These are phyloP conservation scores for Venturia oleaginea DNA, from an alignment of 2,329 filamentous ascomycete genomes.

Conservation along the genomic window DNA sequence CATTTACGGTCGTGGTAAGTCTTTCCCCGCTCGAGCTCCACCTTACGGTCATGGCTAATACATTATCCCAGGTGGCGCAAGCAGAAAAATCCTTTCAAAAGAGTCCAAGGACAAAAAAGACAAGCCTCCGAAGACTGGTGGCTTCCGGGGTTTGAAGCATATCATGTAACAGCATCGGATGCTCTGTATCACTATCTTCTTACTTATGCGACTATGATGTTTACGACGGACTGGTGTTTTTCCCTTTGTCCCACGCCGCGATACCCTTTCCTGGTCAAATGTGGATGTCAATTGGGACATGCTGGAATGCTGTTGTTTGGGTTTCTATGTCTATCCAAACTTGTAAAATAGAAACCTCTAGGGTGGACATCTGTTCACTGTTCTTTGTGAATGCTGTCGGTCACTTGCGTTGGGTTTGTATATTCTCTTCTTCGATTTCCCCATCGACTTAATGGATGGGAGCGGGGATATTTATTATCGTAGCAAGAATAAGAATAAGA, in stretches of 20 bases:
- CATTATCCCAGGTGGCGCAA: background rate
- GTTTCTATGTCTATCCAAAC: background rate
- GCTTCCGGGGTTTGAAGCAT: conserved; percentile 30
- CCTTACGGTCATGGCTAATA: background rate
- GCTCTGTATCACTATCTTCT: background rate
- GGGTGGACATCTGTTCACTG: too few species aligned
- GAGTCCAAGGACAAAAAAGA: conserved; percentile 28
- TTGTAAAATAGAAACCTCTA: background rate
- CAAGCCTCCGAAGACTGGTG: conserved; percentile 31
- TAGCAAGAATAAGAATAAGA: too few species aligned
- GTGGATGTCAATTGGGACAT: background rate
- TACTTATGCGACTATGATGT: background rate
- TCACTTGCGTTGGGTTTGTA: too few species aligned
- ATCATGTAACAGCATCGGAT: conserved; percentile 16
- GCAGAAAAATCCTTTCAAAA: conserved; percentile 15
- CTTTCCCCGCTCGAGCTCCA: background rate
- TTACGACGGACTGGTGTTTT: background rate
- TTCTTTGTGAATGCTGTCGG: too few species aligned
- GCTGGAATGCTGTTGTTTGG: background rate
- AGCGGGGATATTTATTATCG: too few species aligned
- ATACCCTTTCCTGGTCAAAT: background rate
- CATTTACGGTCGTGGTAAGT: conserved; percentile 47
- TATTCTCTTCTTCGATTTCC: too few species aligned
- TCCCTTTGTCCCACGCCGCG: background rate
- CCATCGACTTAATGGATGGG: too few species aligned